Evolutionary conservation across 192 early-diverging fungal genomes (phyloP), one percentile per base, ranked within the genome.

Genomic region (Backusella morwellensis): DNA sequence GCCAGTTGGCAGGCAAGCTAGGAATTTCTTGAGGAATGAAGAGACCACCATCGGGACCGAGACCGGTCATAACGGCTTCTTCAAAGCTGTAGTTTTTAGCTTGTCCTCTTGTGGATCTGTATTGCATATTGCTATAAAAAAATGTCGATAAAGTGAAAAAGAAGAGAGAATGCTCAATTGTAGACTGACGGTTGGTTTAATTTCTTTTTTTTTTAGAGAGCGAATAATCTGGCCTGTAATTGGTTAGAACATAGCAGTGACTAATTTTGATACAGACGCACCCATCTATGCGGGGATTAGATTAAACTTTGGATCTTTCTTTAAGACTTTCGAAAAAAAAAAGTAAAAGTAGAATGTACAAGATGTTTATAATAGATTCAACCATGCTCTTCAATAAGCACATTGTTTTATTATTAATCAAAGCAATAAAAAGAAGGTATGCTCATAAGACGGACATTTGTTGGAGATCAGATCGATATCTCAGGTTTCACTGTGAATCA

Each of bases 41-140:
- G 40, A 99, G 90, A 32, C 97, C 97, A 44, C 97, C 97, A 86
- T 98, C 97, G 44, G 92, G 85, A 1, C 96, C 92, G 47, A 98
- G 92, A 41, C 97, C 97, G 56, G 93, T 88, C 70, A 98, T 87
- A 40, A 99, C 95, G 35, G 96, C 95, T 83, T 94, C 91, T 86
- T 97, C 96, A 77, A 99, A 98, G 47, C 92, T 82, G 72, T 90
- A 86, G 73, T 87, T 88, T 26, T 83, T 77, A 42, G 86, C 87
- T 76, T 91, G 83, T 75, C 95, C 95, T 72, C 97, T 88, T 36
- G 97, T 99, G 14, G 95, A 97, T 76, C 93, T 86, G 78, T 99
- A 99, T 79, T 88, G 86, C 97, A 99, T 98, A 66, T 87, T 70
- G 21, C 35, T 63, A 26, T 63, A 29, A 23, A 63, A 63, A 63